Conservation (phyloP, 805 yeast species). For the Lipomyces yamadae region DNA sequence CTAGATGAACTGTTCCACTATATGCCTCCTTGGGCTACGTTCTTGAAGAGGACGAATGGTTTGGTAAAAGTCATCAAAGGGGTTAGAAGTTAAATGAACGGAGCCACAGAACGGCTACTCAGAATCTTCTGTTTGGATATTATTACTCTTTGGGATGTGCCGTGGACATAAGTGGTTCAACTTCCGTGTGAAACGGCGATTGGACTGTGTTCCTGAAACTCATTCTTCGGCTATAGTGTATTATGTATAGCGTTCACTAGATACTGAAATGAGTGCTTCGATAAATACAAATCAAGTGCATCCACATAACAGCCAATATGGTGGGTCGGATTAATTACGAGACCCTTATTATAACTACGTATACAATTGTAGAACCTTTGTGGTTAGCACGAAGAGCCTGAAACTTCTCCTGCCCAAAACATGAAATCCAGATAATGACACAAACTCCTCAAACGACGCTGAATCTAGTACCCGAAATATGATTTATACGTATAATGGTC, state of each 20-base stretch:
- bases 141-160: too few species aligned
- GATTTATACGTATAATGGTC: not conserved
- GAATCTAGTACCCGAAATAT: not conserved
- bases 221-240: not conserved
- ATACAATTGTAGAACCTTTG: not conserved
- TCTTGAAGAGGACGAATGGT: slow-evolving; percentile 68
- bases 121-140: too few species aligned
- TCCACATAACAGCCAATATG: not conserved
- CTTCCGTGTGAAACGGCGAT: too few species aligned
- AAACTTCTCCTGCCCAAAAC: not conserved
- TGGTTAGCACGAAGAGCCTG: not conserved
- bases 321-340: not conserved
- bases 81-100: slow-evolving; percentile 45
- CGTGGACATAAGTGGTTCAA: too few species aligned
- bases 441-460: not conserved
- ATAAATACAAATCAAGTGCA: not conserved
- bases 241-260: not conserved
- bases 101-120: too few species aligned
- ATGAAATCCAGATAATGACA: not conserved
- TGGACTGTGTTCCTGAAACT: too few species aligned
- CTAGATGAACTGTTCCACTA: slow-evolving; percentile 69
- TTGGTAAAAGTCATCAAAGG: slow-evolving; percentile 61
- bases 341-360: not conserved
- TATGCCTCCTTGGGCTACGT: slow-evolving; percentile 67
- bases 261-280: slow-evolving; percentile 2